Evolutionary conservation across 805 yeast genomes (phyloP).

Genomic region (Clavispora fructus): DNA sequence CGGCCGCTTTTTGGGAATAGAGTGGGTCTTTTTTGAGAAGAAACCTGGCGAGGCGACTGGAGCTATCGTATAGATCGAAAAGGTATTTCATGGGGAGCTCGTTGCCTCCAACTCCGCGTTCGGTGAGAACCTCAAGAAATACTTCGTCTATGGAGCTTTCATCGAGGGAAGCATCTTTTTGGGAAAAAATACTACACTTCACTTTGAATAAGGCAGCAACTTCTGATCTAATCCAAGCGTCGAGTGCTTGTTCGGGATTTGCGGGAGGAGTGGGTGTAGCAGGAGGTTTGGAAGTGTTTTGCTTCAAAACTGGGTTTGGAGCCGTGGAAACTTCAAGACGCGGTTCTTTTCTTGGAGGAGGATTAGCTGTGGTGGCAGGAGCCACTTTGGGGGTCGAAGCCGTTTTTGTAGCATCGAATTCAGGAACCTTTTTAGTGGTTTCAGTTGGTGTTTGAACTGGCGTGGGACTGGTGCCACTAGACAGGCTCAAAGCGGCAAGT

Average conservation of each 20-base stretch:
- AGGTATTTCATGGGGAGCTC: constrained; percentile 44
- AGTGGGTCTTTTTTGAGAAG: constrained; percentile 37
- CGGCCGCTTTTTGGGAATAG: constrained; percentile 28
- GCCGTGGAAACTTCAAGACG: neutral
- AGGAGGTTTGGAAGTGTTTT: neutral
- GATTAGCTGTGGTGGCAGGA: neutral
- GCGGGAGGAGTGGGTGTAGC: neutral
- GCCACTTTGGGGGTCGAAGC: neutral
- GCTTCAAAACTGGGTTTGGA: neutral
- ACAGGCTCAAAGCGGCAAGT: constrained; percentile 20
- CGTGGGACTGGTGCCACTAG: neutral
- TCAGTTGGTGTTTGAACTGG: neutral
- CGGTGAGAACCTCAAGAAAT: constrained; percentile 53
- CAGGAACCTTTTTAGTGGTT: neutral
- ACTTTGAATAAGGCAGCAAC: constrained; percentile 28
- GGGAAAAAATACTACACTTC: neutral
- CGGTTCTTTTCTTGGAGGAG: neutral
- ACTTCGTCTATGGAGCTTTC: constrained; percentile 42
- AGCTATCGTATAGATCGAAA: constrained; percentile 38
- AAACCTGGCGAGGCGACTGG: constrained; percentile 39
- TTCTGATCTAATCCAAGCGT: constrained; percentile 38
- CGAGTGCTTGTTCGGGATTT: constrained; percentile 17
- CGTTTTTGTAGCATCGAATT: neutral
- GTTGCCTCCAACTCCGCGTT: constrained; percentile 40
- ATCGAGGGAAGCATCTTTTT: constrained; percentile 16